Evolutionary conservation across 1,139 yeast genomes (phyloP), one percentile per base, ranked within the genome.

Genomic region (Wickerhamiella infanticola): DNA sequence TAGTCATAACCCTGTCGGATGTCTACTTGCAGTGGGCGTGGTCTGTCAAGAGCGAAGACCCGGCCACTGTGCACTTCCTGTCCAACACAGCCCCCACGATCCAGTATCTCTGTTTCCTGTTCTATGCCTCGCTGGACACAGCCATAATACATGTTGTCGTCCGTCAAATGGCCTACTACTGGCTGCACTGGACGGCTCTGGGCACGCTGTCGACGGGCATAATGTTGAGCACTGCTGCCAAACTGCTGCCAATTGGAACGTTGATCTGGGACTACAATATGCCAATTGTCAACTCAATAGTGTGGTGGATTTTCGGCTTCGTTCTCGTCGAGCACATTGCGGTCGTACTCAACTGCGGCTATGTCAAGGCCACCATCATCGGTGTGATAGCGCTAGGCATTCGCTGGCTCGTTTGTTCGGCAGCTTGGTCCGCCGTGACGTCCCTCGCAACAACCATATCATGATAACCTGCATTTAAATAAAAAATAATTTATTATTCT

Each of bases 201-300:
- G 56, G 57, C 33, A 64, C 68, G 2, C 62, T 88, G 27, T 69
- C 86, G 1, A 72, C 79, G 3, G 81, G 95, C 0, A 70, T 85
- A 1, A 60, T 86, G 41, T 72, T 85, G 3, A 78, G 96, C 0
- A 77, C 84, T 40, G 76, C 85, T 0, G 78, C 90, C 38, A 83
- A 81, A 57, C 68, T 90, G 25, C 80, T 88, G 51, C 98, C 98
- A 0, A 81, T 93, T n/a, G 67, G 90, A 35, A 88, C 88, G 88
- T 69, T 90, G 37, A 88, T 93, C 36, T 90, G 99, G 99, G 90
- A 95, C 1, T 90, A 90, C 58, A 96, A 90, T 57, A 73, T 83
- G 5, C 71, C 82, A 0, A 69, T 80, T 5, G 81, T 84, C 0
- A 72, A 79, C 11, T 67, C 69, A 18, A 67, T 79, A 13, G 79